These are phyloP conservation scores for Candida frijolesensis DNA, from an alignment of 1,139 yeast genomes.

Conservation along the genomic window DNA sequence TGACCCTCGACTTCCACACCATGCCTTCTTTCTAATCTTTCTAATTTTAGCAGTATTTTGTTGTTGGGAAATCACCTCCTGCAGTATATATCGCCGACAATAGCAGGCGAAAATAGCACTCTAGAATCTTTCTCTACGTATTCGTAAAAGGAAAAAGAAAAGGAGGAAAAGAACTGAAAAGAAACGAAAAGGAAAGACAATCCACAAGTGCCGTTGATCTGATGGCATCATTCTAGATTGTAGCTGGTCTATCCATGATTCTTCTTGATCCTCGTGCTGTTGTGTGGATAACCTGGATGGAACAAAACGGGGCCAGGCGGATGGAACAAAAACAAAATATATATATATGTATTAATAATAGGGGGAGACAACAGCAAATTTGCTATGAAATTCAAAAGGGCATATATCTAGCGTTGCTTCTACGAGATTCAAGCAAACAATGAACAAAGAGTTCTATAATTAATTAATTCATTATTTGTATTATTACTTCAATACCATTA, in stretches of 20 bases:
- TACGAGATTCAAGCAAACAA: too few relatives aligned
- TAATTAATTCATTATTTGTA: too few relatives aligned
- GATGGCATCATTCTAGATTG: slow-evolving; percentile 2
- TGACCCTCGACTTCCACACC: not conserved
- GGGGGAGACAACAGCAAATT: too few relatives aligned
- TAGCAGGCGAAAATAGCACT: too few relatives aligned
- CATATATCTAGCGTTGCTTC: too few relatives aligned
- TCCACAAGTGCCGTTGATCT: not conserved
- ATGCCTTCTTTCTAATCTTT: not conserved
- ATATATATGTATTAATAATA: too few relatives aligned
- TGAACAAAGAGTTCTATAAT: too few relatives aligned
- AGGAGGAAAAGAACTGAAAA: not conserved
- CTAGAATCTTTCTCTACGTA: too few relatives aligned
- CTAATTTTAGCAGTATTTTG: not conserved
- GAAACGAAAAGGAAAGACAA: not conserved
- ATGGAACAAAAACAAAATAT: too few relatives aligned
- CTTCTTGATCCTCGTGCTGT: not conserved
- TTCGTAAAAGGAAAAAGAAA: slow-evolving; percentile 1
- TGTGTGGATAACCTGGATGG: not conserved
- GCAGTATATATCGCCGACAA: not conserved
- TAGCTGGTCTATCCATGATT: not conserved
- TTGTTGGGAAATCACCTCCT: not conserved
- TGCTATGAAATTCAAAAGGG: too few relatives aligned
- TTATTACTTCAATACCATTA: too few relatives aligned
- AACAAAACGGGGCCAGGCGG: too few relatives aligned